These are phyloP conservation scores for Saccharum spontaneum DNA, from an alignment of 176 grass and related monocot species.

Conservation along the genomic window DNA sequence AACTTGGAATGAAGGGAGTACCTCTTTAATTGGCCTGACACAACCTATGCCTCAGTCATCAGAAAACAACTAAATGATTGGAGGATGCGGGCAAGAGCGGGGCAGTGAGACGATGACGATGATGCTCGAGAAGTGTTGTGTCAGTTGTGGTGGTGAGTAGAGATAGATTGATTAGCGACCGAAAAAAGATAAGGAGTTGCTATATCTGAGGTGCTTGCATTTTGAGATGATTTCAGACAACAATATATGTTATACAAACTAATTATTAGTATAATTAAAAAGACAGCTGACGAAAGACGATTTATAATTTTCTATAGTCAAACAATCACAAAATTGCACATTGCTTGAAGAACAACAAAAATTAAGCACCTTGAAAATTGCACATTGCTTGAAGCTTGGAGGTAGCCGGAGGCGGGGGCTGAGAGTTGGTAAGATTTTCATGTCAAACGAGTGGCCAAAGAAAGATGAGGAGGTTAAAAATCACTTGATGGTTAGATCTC, in stretches of 20 bases:
- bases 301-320: too few species aligned
- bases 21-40: too few species aligned
- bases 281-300: not conserved
- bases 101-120: too few species aligned
- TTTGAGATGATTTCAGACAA: not conserved
- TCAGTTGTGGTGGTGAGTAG: not conserved
- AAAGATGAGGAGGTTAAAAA: not conserved
- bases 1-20: not conserved
- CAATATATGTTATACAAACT: not conserved
- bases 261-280: not conserved
- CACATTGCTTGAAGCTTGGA: not conserved
- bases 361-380: not conserved
- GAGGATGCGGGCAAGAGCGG: too few species aligned
- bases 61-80: too few species aligned
- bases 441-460: not conserved
- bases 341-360: not conserved
- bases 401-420: not conserved
- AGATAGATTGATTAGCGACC: not conserved
- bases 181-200: not conserved
- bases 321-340: not conserved
- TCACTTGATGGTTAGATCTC: not conserved
- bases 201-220: not conserved
- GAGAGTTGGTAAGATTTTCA: not conserved
- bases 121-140: too few species aligned
- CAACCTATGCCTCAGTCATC: too few species aligned